These are phyloP conservation scores for Pythium brassicae DNA, from an alignment of 352 stramenopile species.

Conservation along the genomic window DNA sequence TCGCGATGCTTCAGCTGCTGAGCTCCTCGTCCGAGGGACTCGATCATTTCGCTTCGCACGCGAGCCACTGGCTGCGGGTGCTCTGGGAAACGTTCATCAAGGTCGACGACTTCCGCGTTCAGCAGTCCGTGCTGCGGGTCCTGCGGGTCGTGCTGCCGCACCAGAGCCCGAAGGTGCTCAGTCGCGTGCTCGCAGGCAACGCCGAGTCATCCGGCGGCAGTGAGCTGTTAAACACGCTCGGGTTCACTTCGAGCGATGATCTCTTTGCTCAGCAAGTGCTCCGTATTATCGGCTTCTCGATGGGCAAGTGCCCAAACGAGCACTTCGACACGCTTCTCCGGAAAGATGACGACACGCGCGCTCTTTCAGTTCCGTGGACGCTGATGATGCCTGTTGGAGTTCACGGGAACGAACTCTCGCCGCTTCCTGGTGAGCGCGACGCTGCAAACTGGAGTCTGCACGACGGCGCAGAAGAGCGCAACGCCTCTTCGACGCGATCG, in stretches of 20 bases:
- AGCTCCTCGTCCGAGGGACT: conserved; percentile 46
- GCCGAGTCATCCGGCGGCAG: background rate
- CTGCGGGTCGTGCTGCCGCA: conserved; percentile 33
- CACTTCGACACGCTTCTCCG: background rate
- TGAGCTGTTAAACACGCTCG: background rate
- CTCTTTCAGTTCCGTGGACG: conserved; percentile 17
- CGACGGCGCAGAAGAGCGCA: conserved; percentile 1
- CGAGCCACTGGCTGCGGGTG: conserved; percentile 46
- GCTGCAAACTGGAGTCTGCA: conserved; percentile 7
- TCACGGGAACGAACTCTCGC: conserved; percentile 28
- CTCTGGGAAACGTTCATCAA: conserved; percentile 42
- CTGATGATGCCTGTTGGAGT: conserved; percentile 26
- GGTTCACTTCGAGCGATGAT: conserved; percentile 22
- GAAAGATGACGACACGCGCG: background rate
- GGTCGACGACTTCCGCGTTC: conserved; percentile 41
- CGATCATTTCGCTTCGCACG: conserved; percentile 30
- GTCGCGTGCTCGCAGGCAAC: conserved; percentile 7
- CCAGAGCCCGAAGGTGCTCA: conserved; percentile 24
- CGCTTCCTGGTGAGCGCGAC: background rate
- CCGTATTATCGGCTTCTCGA: conserved; percentile 41
- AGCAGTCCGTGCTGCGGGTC: conserved; percentile 64
- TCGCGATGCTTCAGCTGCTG: conserved; percentile 39
- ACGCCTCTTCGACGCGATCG: background rate
- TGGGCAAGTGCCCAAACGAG: conserved; percentile 19
- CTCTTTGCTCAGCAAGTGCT: conserved; percentile 44